These are phyloP conservation scores for Daedaleopsis sinensis DNA, from an alignment of 768 basidiomycete species.

Conservation along the genomic window DNA sequence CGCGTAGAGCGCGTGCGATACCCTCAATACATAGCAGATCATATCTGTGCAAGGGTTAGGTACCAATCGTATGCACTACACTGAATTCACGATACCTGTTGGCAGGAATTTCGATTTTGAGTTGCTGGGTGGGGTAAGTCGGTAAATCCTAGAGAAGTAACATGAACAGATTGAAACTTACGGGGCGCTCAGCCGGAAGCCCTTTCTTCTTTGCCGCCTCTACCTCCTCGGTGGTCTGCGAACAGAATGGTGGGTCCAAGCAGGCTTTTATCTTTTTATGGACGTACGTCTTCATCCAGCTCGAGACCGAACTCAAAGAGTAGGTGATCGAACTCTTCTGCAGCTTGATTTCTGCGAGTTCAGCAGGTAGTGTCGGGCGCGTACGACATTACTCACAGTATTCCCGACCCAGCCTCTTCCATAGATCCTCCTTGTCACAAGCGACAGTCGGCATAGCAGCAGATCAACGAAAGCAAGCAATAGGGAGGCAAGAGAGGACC, in stretches of 20 bases:
- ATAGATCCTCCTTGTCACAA: conserved; percentile 95
- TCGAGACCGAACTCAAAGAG: conserved; percentile 98
- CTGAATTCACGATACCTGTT: conserved; percentile 62
- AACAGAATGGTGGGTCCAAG: neutral
- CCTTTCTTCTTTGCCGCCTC: conserved; percentile 82
- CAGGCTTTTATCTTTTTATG: neutral
- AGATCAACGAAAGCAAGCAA: neutral
- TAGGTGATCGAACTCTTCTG: conserved; percentile 92
- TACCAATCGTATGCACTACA: neutral
- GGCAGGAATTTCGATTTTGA: conserved; percentile 99
- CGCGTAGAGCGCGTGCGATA: conserved; percentile 81
- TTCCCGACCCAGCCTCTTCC: conserved; percentile 77
- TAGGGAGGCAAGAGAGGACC: neutral
- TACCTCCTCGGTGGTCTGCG: conserved; percentile 87
- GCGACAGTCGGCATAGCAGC: conserved; percentile 86
- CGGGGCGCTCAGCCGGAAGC: conserved; percentile 82
- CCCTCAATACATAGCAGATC: conserved; percentile 98
- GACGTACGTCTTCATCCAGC: conserved; percentile 92
- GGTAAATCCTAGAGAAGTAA: conserved; percentile 2
- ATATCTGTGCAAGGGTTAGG: conserved; percentile 59
- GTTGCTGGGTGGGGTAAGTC: conserved; percentile 59
- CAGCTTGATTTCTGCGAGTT: conserved; percentile 53
- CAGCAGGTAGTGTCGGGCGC: conserved; percentile 18
- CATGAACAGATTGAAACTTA: conserved; percentile 37
- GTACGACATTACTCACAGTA: conserved; percentile 61